Base-by-base conservation (phyloP, 805 yeast species). In the Candida palmyrensis region DNA sequence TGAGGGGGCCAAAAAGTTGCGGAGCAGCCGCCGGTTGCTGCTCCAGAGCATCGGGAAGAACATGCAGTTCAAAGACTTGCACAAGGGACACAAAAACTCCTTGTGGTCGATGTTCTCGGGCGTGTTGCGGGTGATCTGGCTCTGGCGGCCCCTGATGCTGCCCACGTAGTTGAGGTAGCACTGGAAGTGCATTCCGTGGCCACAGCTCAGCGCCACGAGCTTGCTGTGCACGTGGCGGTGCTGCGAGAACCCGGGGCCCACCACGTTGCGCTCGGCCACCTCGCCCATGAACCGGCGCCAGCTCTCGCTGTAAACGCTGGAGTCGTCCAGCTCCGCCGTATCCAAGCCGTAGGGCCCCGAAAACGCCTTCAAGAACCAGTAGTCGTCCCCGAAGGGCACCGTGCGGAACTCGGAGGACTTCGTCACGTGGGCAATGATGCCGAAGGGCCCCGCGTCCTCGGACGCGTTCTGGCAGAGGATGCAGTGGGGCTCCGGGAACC, bases 141-240 rank as follows among this genome's bases (percentile, higher is more conserved):
- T 75, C 44, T 73, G 77, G 11, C 80, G 69, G 5, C 68, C 57
- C 32, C 74, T 62, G 27, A 71, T 66, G n/a, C 79, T 71, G 20
- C 66, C 63, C 48, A 82, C 55, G 48, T 77, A 84, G 37, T 77
- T 77, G 33, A 75, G 56, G 47, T 80, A 82, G 51, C 98, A 90
- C 12, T 74, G 67, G 40, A 73, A 77, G 55, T 90, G 98, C 79
- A 90, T 82, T 2, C 95, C 94, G 57, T 90, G 98, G 1, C 96
- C 95, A 62, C 98, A 90, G 32, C 95, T 81, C 39, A 77, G 73
- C 3, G 81, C 66, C 1, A 82, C 70, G 6, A 72, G 53, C 36
- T 68, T 66, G 29, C 61, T 60, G 25, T 73, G 66, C 25, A 59
- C 57, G 27, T 49, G 51, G 14, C 54, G 54, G 13, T 51, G 55